Base-by-base conservation (phyloP, 1,139 yeast genomes). In the Pneumocystis murina region DNA sequence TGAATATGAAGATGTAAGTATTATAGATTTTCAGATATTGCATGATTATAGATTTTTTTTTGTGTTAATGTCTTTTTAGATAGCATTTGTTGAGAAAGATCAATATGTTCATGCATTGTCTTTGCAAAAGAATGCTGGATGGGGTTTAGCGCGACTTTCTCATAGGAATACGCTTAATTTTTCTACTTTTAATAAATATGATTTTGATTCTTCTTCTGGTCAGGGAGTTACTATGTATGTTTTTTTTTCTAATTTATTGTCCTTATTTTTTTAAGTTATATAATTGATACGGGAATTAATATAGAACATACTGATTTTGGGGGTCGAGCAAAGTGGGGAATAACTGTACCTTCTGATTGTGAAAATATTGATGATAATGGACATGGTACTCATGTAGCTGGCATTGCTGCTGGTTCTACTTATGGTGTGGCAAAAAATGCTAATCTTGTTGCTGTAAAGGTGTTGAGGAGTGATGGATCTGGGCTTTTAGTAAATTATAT, bases 61-160 rank as follows among this genome's bases (percentile, higher is more conserved):
- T 68, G 96, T 90, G 63, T 77, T 79, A 69, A 82, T 91, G 62
- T 76, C 78, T 66, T 86, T 85, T 70, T 82, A 83, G 69, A 33
- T 40, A 20, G 58, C 14, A 48, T 40, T 36, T 38, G 59, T 48
- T 55, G 55, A 65, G 16, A 78, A 78, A 64, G 70, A 61, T 38
- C 65, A 64, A 41, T 62, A 63, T 24, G 61, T 59, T 38, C 38
- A 30, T 16, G 61, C 61, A 54, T 39, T 33, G 61, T 65, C 63
- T 57, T 41, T 57, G 17, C 65, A 67, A 64, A 66, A 83, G 70
- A 88, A 87, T 68, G 91, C 95, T 60, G 96, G 96, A 65, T 90
- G 97, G 97, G 97, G 97, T 71, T 81, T 91, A 70, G 94, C 97
- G 61, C 85, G 98, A 78, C 83, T 91, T 67, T 88, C 96, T 62